A percentile compares a stretch with the other conserved stretches of the same genome.
phyloP scores from a whole-genome alignment of 768 basidiomycete genomes.

The Boletus sp. region DNA sequence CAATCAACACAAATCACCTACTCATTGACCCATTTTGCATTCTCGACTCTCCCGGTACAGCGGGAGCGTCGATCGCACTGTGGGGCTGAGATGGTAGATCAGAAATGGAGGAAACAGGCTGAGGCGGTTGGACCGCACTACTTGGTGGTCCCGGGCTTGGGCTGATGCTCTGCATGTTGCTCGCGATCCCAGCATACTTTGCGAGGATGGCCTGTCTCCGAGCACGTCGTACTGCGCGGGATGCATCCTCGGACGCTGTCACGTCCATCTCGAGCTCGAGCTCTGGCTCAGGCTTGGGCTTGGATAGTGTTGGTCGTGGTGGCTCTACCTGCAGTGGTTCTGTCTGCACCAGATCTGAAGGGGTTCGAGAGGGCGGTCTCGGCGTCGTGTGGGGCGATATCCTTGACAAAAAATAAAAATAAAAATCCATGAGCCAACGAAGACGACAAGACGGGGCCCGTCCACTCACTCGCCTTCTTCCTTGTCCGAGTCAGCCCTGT shows the following conservation, averaged over 20 bases:
- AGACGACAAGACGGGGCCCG: slow-evolving; percentile 1
- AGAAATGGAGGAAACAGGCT: slow-evolving; percentile 56
- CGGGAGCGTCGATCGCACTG: slow-evolving; percentile 39
- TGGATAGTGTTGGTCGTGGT: slow-evolving; percentile 4
- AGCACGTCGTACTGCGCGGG: slow-evolving; percentile 66
- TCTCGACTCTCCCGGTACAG: slow-evolving; percentile 10
- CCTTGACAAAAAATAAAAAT: slow-evolving; percentile 33
- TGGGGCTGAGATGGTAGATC: slow-evolving; percentile 57
- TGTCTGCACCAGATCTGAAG: slow-evolving; percentile 19
- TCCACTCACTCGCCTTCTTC: slow-evolving; percentile 93
- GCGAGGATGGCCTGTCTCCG: slow-evolving; percentile 75
- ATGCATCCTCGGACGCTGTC: slow-evolving; percentile 50
- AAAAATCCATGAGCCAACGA: slow-evolving; percentile 10
- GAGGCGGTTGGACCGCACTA: slow-evolving; percentile 75
- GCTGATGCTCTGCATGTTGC: slow-evolving; percentile 42
- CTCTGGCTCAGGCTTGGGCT: slow-evolving; percentile 35
- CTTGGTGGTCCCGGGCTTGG: slow-evolving; percentile 62
- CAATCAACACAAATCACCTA: slow-evolving; percentile 6
- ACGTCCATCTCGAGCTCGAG: slow-evolving; percentile 56
- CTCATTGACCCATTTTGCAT: slow-evolving; percentile 21
- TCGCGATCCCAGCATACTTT: slow-evolving; percentile 58
- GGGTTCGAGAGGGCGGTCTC: slow-evolving; percentile 20
- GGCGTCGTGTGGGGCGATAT: slow-evolving; percentile 58
- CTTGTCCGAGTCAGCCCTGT: slow-evolving; percentile 53
- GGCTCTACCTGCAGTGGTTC: slow-evolving; percentile 21